phyloP scores from a whole-genome alignment of 768 basidiomycete genomes.

The Paxillus ammoniavirescens region DNA sequence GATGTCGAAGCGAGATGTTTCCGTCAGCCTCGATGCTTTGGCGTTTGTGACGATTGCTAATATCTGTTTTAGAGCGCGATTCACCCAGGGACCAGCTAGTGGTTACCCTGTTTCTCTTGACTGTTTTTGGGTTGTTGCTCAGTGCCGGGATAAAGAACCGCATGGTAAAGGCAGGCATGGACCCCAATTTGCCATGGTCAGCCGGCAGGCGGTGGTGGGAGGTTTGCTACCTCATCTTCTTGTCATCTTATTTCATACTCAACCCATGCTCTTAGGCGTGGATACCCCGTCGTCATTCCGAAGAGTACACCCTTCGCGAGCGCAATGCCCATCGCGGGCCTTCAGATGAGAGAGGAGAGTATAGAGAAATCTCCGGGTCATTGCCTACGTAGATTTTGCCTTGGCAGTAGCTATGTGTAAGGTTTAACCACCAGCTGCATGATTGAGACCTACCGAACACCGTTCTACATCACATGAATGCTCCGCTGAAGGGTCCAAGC shows the following conservation, averaged over 20 bases:
- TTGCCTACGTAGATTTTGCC: slow-evolving; percentile 19
- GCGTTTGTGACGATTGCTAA: slow-evolving; percentile 27
- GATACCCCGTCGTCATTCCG: slow-evolving; percentile 49
- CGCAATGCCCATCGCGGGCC: slow-evolving; percentile 23
- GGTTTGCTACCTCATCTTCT: slow-evolving; percentile 42
- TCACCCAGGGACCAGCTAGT: slow-evolving; percentile 94
- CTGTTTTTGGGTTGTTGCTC: slow-evolving; percentile 81
- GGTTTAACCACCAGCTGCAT: neutral
- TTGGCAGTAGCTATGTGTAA: slow-evolving; percentile 2
- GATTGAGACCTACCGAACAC: neutral
- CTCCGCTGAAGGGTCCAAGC: neutral
- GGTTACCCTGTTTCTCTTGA: slow-evolving; percentile 86
- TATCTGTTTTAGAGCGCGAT: slow-evolving; percentile 69
- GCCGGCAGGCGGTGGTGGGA: slow-evolving; percentile 80
- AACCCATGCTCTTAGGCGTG: slow-evolving; percentile 26
- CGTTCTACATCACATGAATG: neutral
- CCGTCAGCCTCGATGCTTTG: slow-evolving; percentile 58
- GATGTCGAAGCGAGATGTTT: slow-evolving; percentile 96
- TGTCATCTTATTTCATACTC: slow-evolving; percentile 18
- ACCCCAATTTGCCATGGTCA: slow-evolving; percentile 61
- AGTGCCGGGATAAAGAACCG: slow-evolving; percentile 82
- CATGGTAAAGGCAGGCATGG: slow-evolving; percentile 76
- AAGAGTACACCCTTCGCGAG: slow-evolving; percentile 50
- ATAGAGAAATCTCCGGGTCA: slow-evolving; percentile 40
- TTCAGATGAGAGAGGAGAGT: slow-evolving; percentile 40